A percentile compares a stretch with the other conserved stretches of the same genome.
These are phyloP conservation scores for Globisporangium heterothallicum DNA, from an alignment of 352 stramenopile species.

Conservation along the genomic window DNA sequence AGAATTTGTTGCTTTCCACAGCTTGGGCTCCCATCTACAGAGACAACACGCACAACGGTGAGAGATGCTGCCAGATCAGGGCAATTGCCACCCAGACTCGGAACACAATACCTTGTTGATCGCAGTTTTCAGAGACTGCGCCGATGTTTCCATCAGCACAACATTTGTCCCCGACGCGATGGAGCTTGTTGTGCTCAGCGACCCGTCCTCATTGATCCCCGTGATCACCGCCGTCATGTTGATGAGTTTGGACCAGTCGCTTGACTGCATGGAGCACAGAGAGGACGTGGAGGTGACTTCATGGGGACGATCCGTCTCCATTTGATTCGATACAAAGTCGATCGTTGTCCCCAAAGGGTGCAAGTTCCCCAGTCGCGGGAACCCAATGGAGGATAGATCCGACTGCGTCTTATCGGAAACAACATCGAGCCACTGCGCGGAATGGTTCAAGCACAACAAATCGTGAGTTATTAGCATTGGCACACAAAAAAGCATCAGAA, in stretches of 20 bases:
- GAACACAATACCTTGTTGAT: constrained; percentile 87
- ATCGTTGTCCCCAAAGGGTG: constrained; percentile 80
- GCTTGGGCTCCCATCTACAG: constrained; percentile 68
- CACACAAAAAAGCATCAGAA: neutral
- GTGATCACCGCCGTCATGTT: constrained; percentile 86
- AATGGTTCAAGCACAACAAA: no score
- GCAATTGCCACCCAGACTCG: no score
- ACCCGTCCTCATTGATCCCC: constrained; percentile 77
- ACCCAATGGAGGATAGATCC: constrained; percentile 68
- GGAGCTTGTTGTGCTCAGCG: constrained; percentile 76
- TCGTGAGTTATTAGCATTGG: no score
- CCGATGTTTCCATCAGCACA: constrained; percentile 84
- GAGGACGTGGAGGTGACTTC: constrained; percentile 51
- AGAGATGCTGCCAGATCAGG: no score
- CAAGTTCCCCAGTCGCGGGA: constrained; percentile 76
- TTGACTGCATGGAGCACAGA: constrained; percentile 75
- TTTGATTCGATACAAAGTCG: constrained; percentile 72
- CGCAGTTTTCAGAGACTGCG: constrained; percentile 71
- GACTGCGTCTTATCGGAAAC: constrained; percentile 70
- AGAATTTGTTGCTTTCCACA: constrained; percentile 73
- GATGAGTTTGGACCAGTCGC: constrained; percentile 76
- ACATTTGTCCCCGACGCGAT: constrained; percentile 73
- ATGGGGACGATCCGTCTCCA: constrained; percentile 51
- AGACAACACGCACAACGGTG: neutral
- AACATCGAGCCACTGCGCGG: constrained; percentile 79